Evolutionary conservation across 306 rosid genomes (phyloP).

Genomic region (Styphnolobium japonicum): DNA sequence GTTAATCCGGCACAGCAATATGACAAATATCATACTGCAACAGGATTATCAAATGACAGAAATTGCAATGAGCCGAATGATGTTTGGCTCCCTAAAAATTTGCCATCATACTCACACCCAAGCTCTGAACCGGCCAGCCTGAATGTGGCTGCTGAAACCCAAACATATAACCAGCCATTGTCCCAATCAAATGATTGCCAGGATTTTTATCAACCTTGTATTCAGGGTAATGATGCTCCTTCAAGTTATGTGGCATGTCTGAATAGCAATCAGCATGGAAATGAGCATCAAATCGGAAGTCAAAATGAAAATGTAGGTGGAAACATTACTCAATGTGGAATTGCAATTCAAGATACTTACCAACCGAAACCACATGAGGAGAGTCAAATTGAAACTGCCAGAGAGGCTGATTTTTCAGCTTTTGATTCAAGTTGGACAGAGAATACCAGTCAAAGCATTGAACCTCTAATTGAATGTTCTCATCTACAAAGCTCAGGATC

Average conservation of each 20-base stretch:
- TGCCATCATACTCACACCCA: background rate
- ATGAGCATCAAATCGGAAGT: slow-evolving; percentile 25
- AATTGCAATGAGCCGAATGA: slow-evolving; percentile 22
- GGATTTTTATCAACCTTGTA: slow-evolving; percentile 24
- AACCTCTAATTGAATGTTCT: slow-evolving; percentile 22
- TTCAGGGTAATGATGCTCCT: slow-evolving; percentile 31
- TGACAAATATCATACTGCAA: slow-evolving; percentile 18
- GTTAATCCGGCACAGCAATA: slow-evolving; percentile 20
- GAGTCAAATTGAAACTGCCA: slow-evolving; percentile 9
- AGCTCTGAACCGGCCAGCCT: slow-evolving; percentile 24
- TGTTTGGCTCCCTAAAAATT: slow-evolving; percentile 11
- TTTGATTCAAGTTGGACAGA: slow-evolving; percentile 34
- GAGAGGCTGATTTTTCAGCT: slow-evolving; percentile 19
- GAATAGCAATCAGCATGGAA: slow-evolving; percentile 21
- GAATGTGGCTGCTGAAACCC: slow-evolving; percentile 29
- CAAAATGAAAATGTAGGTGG: slow-evolving; percentile 12
- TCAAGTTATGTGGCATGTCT: slow-evolving; percentile 19
- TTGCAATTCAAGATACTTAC: slow-evolving; percentile 24
- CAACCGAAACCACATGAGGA: slow-evolving; percentile 21
- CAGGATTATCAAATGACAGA: slow-evolving; percentile 21
- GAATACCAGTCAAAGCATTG: slow-evolving; percentile 35
- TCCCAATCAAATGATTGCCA: slow-evolving; percentile 22
- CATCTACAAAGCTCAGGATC: slow-evolving; percentile 32
- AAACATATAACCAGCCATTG: slow-evolving; percentile 27
- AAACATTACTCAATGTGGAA: background rate